phyloP scores from a whole-genome alignment of 2,329 filamentous ascomycete genomes.

The Kalmusia sp. region DNA sequence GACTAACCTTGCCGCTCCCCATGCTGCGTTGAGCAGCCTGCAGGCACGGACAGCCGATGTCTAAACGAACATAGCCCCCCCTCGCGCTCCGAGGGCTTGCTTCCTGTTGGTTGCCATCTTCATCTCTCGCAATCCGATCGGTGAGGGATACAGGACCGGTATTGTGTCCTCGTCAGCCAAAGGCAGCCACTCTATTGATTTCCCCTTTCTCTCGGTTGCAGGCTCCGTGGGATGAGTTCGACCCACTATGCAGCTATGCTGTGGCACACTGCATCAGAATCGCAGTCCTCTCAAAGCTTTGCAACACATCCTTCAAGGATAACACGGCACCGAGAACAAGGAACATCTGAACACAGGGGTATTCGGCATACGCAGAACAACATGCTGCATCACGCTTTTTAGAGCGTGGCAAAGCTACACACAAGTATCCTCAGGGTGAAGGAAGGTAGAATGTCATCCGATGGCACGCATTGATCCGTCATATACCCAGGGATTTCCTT shows the following conservation, averaged over 20 bases:
- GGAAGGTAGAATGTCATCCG: not conserved
- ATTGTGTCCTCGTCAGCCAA: slow-evolving; percentile 3
- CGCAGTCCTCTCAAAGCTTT: not conserved
- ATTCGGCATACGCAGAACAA: too few relatives aligned
- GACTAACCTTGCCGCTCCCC: slow-evolving; percentile 8
- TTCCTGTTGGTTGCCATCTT: slow-evolving; percentile 12
- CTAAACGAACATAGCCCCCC: slow-evolving; percentile 11
- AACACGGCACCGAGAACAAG: not conserved
- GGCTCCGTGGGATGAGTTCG: slow-evolving; percentile 6
- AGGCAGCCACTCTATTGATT: slow-evolving; percentile 24
- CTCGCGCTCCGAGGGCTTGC: slow-evolving; percentile 7
- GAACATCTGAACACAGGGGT: too few relatives aligned
- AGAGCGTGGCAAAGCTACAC: too few relatives aligned
- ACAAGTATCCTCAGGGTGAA: too few relatives aligned
- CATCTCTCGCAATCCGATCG: slow-evolving; percentile 23
- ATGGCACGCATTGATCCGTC: not conserved
- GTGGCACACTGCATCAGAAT: slow-evolving; percentile 3
- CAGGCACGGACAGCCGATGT: slow-evolving; percentile 21
- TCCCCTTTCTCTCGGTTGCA: slow-evolving; percentile 15
- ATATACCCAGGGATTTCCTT: not conserved
- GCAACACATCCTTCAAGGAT: not conserved
- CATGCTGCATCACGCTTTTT: too few relatives aligned
- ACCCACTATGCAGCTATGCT: not conserved
- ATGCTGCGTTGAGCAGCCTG: slow-evolving; percentile 20
- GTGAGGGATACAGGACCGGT: slow-evolving; percentile 20